These are phyloP conservation scores for Vitis hybrid DNA, from an alignment of 177 flowering plant genomes.

Conservation along the genomic window DNA sequence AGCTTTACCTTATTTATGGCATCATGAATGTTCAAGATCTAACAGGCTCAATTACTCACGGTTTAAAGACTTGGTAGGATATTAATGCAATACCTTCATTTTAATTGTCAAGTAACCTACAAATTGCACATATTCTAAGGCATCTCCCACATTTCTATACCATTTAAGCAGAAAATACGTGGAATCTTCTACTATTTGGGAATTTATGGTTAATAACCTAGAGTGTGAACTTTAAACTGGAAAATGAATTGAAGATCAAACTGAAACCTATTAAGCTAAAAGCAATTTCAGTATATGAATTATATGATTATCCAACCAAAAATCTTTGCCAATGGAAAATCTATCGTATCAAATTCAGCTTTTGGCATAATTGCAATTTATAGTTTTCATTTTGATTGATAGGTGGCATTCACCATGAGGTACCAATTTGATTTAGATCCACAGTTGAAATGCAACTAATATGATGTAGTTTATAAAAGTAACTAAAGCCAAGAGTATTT, in stretches of 20 bases:
- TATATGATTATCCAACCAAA: neutral
- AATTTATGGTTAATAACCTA: neutral
- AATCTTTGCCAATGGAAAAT: neutral
- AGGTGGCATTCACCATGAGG: neutral
- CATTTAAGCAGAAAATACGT: no score
- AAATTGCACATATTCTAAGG: no score
- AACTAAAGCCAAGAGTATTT: neutral
- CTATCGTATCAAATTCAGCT: neutral
- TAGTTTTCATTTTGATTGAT: neutral
- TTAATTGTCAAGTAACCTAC: no score
- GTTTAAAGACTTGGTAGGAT: no score
- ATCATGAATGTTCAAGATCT: no score
- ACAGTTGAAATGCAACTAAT: neutral
- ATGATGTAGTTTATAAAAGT: neutral
- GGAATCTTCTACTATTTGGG: no score
- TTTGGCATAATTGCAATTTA: neutral
- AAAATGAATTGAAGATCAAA: neutral
- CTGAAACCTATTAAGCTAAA: no score
- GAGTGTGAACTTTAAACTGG: neutral
- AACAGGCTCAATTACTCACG: no score
- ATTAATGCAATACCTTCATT: no score
- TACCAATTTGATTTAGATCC: neutral
- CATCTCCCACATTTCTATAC: no score
- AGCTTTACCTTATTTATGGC: no score
- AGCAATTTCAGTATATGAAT: no score